These are phyloP conservation scores for Barnettozyma botsteinii DNA, from an alignment of 805 yeast species.

Conservation along the genomic window DNA sequence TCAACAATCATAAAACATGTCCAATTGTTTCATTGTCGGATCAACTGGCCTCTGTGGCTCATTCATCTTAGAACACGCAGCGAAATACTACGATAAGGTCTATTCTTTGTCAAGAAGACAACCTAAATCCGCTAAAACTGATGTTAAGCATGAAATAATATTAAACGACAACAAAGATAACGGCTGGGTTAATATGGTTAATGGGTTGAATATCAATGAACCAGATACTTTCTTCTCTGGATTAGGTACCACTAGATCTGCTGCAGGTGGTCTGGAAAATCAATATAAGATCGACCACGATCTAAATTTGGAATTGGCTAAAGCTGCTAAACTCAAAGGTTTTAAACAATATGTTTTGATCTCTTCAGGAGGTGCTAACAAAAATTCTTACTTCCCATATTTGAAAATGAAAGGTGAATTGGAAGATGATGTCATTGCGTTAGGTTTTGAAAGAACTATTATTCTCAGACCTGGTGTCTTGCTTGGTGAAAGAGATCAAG, in stretches of 20 bases:
- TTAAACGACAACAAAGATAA: slow-evolving; percentile 40
- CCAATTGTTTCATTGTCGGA: slow-evolving; percentile 51
- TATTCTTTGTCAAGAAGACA: slow-evolving; percentile 47
- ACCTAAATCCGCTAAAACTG: slow-evolving; percentile 9
- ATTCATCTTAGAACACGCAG: slow-evolving; percentile 41
- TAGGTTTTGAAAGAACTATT: slow-evolving; percentile 65
- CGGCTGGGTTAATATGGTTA: slow-evolving; percentile 42
- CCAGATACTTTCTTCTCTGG: slow-evolving; percentile 46
- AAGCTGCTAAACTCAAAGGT: slow-evolving; percentile 67
- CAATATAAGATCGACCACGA: slow-evolving; percentile 74
- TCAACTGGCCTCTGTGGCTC: slow-evolving; percentile 77
- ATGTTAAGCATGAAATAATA: slow-evolving; percentile 27
- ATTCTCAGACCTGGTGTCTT: slow-evolving; percentile 75
- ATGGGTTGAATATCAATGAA: slow-evolving; percentile 16
- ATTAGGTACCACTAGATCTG: slow-evolving; percentile 69
- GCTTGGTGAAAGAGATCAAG: slow-evolving; percentile 51
- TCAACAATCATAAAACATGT: background rate
- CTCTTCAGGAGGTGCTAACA: slow-evolving; percentile 59
- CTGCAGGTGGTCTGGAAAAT: slow-evolving; percentile 66
- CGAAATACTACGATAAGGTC: slow-evolving; percentile 35
- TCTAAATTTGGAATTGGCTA: slow-evolving; percentile 60
- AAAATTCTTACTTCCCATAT: slow-evolving; percentile 55
- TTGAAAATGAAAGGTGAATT: slow-evolving; percentile 65
- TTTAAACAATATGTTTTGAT: slow-evolving; percentile 62
- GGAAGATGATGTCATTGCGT: slow-evolving; percentile 57